Conservation (phyloP, 345 rosid species). For the Orychophragmus violaceus region DNA sequence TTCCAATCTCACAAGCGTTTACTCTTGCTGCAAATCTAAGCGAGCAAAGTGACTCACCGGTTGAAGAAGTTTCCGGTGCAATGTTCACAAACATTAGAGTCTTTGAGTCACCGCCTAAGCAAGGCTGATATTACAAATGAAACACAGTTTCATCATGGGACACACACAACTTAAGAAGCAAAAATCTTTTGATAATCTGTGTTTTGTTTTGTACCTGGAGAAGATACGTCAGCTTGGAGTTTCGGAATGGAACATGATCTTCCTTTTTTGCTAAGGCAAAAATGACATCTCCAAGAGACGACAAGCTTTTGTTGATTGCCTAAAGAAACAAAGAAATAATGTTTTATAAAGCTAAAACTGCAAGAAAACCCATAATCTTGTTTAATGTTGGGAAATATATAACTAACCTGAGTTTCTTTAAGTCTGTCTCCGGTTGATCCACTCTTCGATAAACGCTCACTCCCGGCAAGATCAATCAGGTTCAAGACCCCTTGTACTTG, state of each 20-base stretch:
- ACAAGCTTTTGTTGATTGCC: conserved; percentile 94
- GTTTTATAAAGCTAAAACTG: not conserved
- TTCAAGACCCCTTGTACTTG: conserved; percentile 93
- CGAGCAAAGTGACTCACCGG: conserved; percentile 89
- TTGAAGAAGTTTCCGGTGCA: conserved; percentile 76
- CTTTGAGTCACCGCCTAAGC: conserved; percentile 95
- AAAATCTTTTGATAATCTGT: not conserved
- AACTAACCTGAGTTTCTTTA: conserved; percentile 86
- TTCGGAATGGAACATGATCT: conserved; percentile 86
- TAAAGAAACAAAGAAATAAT: conserved; percentile 20
- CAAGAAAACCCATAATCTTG: conserved; percentile 3
- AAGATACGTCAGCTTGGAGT: conserved; percentile 95
- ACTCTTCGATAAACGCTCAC: conserved; percentile 95
- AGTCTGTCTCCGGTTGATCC: conserved; percentile 94
- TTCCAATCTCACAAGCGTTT: conserved; percentile 96
- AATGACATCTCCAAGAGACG: conserved; percentile 85
- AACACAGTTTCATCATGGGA: conserved; percentile 13
- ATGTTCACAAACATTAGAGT: conserved; percentile 89
- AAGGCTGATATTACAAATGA: conserved; percentile 54
- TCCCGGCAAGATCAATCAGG: conserved; percentile 98
- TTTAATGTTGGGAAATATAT: not conserved
- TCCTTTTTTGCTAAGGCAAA: conserved; percentile 92
- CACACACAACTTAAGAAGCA: conserved; percentile 25
- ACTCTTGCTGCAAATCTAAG: conserved; percentile 97
- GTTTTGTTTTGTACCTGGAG: conserved; percentile 63